These are phyloP conservation scores for Leucocoprinus leucothites DNA, from an alignment of 768 basidiomycete species.

Conservation along the genomic window DNA sequence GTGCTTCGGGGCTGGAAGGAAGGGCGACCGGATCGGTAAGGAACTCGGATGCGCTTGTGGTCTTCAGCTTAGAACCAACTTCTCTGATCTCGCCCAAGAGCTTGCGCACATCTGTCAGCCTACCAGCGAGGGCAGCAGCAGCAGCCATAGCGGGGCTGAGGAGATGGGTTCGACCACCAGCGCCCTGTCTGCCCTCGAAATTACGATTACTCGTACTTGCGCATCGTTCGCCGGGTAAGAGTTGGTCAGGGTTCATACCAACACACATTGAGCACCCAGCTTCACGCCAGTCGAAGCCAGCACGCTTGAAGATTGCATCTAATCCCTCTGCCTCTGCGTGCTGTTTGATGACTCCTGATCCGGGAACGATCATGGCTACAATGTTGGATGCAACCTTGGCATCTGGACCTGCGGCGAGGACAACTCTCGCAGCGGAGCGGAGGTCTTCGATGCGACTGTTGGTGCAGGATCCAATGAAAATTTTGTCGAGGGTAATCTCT, in stretches of 20 bases:
- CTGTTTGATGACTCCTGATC: constrained; percentile 86
- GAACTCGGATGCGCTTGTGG: constrained; percentile 70
- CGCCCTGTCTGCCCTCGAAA: constrained; percentile 87
- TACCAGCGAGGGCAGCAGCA: constrained; percentile 84
- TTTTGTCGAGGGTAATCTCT: constrained; percentile 78
- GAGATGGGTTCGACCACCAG: constrained; percentile 87
- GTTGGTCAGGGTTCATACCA: constrained; percentile 93
- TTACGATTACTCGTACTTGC: constrained; percentile 93
- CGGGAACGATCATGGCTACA: constrained; percentile 89
- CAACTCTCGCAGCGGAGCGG: constrained; percentile 77
- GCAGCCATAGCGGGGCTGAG: constrained; percentile 92
- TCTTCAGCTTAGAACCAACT: constrained; percentile 59
- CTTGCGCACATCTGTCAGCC: constrained; percentile 82
- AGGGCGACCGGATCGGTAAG: constrained; percentile 68
- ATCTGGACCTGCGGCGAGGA: constrained; percentile 69
- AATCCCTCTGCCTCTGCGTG: constrained; percentile 90
- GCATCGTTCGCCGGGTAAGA: constrained; percentile 79
- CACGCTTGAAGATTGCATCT: constrained; percentile 81
- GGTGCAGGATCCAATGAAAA: constrained; percentile 94
- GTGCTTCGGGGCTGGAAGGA: constrained; percentile 44
- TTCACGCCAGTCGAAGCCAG: constrained; percentile 94
- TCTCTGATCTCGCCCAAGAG: constrained; percentile 50
- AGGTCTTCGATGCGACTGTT: constrained; percentile 94
- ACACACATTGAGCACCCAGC: constrained; percentile 96
- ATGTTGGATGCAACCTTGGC: constrained; percentile 73